phyloP scores from a whole-genome alignment of 2,329 filamentous ascomycete genomes.

The Fusarium newnesense region DNA sequence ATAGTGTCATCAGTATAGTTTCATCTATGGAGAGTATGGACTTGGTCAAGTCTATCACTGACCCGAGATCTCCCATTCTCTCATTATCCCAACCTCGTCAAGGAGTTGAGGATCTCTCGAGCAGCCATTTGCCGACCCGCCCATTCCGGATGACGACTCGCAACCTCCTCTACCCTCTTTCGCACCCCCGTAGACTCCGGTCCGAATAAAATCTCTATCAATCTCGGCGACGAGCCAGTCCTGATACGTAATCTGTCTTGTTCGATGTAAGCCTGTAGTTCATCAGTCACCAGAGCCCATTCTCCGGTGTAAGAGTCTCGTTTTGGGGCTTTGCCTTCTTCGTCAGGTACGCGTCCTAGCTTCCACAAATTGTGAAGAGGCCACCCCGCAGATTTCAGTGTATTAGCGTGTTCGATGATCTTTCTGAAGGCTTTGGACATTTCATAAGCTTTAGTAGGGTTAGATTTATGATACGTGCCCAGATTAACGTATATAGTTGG shows the following conservation, averaged over 20 bases:
- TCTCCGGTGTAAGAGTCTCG: not conserved
- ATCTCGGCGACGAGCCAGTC: not conserved
- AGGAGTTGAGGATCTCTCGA: not conserved
- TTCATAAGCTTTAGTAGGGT: not conserved
- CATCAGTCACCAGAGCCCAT: not conserved
- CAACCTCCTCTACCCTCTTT: not conserved
- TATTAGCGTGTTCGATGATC: not conserved
- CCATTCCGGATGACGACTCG: not conserved
- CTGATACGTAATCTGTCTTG: not conserved
- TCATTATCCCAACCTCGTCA: rapidly evolving
- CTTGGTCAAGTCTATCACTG: not conserved
- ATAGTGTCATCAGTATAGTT: not conserved
- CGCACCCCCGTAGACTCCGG: not conserved
- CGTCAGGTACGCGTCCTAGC: not conserved
- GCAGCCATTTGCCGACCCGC: not conserved
- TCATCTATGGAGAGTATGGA: not conserved
- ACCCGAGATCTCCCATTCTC: not conserved
- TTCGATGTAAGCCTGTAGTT: not conserved
- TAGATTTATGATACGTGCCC: not conserved
- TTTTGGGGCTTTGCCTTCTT: not conserved
- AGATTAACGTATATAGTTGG: not conserved
- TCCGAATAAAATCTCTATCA: not conserved
- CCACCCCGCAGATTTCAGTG: rapidly evolving
- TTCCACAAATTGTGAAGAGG: not conserved
- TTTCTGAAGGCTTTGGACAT: not conserved